These are phyloP conservation scores for Groenewaldozyma auringiensis DNA, from an alignment of 1,139 yeast genomes.

Conservation along the genomic window DNA sequence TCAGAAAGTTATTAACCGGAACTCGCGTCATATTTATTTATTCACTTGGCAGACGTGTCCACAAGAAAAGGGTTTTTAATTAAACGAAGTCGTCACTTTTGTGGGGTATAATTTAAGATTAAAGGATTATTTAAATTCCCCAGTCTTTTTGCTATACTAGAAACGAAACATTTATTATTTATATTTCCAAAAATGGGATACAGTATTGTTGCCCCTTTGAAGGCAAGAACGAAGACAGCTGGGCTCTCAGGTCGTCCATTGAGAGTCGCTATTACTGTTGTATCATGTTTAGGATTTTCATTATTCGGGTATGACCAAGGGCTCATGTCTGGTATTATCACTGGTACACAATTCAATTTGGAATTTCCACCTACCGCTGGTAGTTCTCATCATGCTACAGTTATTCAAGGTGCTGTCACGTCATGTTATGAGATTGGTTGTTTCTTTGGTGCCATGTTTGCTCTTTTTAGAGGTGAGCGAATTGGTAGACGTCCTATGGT, in stretches of 20 bases:
- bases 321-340: conserved; percentile 58
- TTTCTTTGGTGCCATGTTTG: conserved; percentile 62
- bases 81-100: not conserved
- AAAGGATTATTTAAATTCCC: not conserved
- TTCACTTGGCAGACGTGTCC: too few relatives aligned
- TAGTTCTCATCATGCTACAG: conserved; percentile 21
- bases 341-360: conserved; percentile 49
- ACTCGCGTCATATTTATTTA: too few relatives aligned
- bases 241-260: conserved; percentile 39
- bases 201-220: not conserved
- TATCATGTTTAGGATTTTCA: conserved; percentile 60
- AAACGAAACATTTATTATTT: not conserved
- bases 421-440: conserved; percentile 74
- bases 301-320: conserved; percentile 79
- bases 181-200: not conserved
- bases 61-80: too few relatives aligned
- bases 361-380: conserved; percentile 43
- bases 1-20: too few relatives aligned
- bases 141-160: not conserved
- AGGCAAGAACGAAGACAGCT: conserved; percentile 25
- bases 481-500: conserved; percentile 31
- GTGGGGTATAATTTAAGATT: not conserved
- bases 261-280: conserved; percentile 43
- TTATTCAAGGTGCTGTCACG: conserved; percentile 58
- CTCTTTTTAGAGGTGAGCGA: conserved; percentile 39